Conservation (phyloP, 1,284 basidiomycete genomes). For the Moesziomyces antarcticus region DNA sequence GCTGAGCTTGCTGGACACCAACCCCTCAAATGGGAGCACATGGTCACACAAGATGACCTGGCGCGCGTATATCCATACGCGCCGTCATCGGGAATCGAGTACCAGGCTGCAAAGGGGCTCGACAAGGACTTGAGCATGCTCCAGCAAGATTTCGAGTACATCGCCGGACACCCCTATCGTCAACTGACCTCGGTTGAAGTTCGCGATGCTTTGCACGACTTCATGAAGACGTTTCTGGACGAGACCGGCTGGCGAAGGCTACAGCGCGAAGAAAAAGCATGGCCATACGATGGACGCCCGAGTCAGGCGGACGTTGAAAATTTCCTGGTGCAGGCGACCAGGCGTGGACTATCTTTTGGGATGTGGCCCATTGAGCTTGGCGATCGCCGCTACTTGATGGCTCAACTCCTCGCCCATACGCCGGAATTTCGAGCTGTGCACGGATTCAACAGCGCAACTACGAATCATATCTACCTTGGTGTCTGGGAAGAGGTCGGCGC, state of each 20-base stretch:
- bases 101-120: not conserved
- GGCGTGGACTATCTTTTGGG: not conserved
- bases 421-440: not conserved
- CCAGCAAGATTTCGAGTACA: not conserved
- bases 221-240: not conserved
- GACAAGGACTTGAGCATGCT: not conserved
- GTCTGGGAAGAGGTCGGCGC: not conserved
- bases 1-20: not conserved
- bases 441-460: not conserved
- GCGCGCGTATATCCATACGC: not conserved
- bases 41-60: not conserved
- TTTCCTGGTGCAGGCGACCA: not conserved
- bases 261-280: no score
- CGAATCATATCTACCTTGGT: not conserved
- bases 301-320: not conserved
- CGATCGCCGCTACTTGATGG: not conserved
- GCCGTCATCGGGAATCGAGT: not conserved
- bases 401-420: not conserved
- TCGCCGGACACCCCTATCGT: not conserved
- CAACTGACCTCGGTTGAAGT: not conserved
- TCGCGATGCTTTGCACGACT: not conserved
- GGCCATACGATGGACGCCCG: no score
- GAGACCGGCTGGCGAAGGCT: not conserved
- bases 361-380: not conserved
- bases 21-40: not conserved